phyloP scores from a whole-genome alignment of 345 rosid species.

The Punica granatum region DNA sequence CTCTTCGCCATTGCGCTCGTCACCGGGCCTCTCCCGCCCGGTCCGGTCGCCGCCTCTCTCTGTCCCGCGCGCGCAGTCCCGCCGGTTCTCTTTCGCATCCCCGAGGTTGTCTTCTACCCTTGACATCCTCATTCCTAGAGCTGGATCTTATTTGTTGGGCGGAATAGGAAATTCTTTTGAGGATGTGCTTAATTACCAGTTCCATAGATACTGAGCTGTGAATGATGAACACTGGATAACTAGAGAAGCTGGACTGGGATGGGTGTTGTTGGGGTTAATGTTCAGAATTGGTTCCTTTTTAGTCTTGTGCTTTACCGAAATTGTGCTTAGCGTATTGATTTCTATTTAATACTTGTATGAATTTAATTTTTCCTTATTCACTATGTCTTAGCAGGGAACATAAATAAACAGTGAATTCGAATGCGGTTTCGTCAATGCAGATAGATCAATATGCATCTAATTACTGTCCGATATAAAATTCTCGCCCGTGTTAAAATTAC shows the following conservation, averaged over 20 bases:
- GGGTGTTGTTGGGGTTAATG: neutral
- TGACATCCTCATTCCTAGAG: neutral
- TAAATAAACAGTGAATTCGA: too few relatives aligned
- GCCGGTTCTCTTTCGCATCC: slow-evolving; percentile 49
- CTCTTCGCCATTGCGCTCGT: slow-evolving; percentile 48
- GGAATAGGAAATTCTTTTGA: neutral
- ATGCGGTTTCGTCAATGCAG: neutral
- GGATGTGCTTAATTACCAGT: neutral
- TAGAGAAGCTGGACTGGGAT: neutral
- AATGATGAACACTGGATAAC: neutral
- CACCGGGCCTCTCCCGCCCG: slow-evolving; percentile 44
- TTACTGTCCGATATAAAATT: neutral
- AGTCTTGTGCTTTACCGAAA: neutral
- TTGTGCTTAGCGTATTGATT: neutral
- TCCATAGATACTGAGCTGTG: neutral
- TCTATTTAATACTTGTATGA: neutral
- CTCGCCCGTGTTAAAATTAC: neutral
- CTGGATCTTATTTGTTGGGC: neutral
- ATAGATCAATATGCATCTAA: neutral
- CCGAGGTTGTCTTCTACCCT: slow-evolving; percentile 40
- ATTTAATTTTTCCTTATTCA: neutral
- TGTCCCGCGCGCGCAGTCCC: slow-evolving; percentile 48
- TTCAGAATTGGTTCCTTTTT: neutral
- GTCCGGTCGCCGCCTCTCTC: slow-evolving; percentile 52
- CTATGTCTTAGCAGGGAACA: neutral